A percentile compares a stretch with the other conserved stretches of the same genome.
phyloP scores from a whole-genome alignment of 2,329 filamentous ascomycete genomes.

The Basipetospora chlamydospora region DNA sequence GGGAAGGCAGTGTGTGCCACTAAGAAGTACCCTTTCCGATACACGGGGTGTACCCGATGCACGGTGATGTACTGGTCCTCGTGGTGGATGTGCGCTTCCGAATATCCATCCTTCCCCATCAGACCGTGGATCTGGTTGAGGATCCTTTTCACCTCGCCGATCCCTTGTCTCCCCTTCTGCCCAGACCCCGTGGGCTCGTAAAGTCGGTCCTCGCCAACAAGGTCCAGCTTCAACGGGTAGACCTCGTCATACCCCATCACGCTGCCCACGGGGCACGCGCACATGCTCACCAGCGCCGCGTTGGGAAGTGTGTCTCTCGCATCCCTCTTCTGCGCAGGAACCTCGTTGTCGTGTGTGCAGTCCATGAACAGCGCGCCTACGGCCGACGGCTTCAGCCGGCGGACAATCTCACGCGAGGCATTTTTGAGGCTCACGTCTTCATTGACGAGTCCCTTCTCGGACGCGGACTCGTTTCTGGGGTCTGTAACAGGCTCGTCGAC shows the following conservation, averaged over 20 bases:
- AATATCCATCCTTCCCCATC: conserved; percentile 90
- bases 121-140: conserved; percentile 88
- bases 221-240: conserved; percentile 82
- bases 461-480: conserved; percentile 24
- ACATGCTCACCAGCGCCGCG: conserved; percentile 90
- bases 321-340: conserved; percentile 86
- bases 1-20: conserved; percentile 95
- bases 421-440: conserved; percentile 12
- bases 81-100: conserved; percentile 93
- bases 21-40: conserved; percentile 84
- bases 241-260: conserved; percentile 98
- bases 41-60: conserved; percentile 83
- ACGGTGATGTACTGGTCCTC: conserved; percentile 94
- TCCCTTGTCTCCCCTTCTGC: conserved; percentile 76
- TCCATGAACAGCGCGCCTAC: conserved; percentile 97
- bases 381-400: conserved; percentile 70
- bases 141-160: conserved; percentile 80
- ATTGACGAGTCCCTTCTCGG: no score
- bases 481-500: conserved; percentile 62
- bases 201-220: conserved; percentile 74
- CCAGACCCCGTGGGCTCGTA: conserved; percentile 53
- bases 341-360: conserved; percentile 97
- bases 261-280: conserved; percentile 82
- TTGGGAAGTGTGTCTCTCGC: conserved; percentile 89
- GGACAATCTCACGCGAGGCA: conserved; percentile 49